These are phyloP conservation scores for Chlorella vulgaris DNA, from an alignment of 139 green algal genomes.

Conservation along the genomic window DNA sequence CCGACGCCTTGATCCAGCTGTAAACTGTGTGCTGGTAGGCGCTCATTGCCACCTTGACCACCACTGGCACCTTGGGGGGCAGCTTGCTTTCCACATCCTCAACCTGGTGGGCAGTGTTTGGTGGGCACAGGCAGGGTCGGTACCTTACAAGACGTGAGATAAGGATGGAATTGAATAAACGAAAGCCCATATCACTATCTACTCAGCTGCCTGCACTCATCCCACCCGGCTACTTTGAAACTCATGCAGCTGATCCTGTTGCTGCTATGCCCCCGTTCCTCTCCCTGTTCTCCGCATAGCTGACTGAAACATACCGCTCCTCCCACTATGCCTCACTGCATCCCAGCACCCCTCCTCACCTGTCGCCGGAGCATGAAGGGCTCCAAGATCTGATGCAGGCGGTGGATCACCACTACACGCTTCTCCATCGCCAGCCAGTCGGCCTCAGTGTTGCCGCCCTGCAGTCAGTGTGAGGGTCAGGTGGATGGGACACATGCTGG, in stretches of 20 bases:
- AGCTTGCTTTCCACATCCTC: constrained; percentile 94
- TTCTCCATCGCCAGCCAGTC: constrained; percentile 89
- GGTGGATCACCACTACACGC: constrained; percentile 86
- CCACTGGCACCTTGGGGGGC: constrained; percentile 77
- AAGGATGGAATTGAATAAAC: neutral
- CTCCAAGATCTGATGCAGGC: constrained; percentile 91
- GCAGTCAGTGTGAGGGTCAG: neutral
- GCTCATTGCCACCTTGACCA: constrained; percentile 78
- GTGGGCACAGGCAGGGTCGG: neutral
- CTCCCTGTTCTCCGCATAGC: no score
- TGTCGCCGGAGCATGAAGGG: constrained; percentile 97
- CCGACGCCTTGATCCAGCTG: constrained; percentile 86
- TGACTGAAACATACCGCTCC: neutral
- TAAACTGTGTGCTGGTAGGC: constrained; percentile 85
- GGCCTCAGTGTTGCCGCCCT: constrained; percentile 36
- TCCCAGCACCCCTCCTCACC: constrained; percentile 36
- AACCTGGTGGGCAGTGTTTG: constrained; percentile 50
- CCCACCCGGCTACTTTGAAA: no score
- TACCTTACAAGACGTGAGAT: neutral
- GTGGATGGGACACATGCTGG: neutral
- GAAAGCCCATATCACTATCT: neutral
- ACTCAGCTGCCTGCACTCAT: no score
- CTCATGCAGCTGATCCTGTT: no score
- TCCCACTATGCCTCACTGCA: neutral
- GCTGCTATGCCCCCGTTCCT: no score